phyloP scores from a whole-genome alignment of 805 yeast species.

The Candida corydali region DNA sequence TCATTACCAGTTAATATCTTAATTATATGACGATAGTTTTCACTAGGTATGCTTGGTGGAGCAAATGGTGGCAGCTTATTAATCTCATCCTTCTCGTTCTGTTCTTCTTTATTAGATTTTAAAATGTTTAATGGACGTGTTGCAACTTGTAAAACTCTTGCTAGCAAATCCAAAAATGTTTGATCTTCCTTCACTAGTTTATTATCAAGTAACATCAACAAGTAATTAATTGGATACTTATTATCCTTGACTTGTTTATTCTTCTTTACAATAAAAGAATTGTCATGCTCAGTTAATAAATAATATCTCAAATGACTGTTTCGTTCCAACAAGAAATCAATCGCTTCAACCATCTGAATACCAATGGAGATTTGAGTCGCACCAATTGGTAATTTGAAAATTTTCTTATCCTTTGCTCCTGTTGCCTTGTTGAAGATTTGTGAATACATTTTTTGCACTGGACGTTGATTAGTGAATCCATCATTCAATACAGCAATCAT shows the following conservation, averaged over 20 bases:
- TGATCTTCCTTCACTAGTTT: constrained; percentile 67
- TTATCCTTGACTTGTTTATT: constrained; percentile 30
- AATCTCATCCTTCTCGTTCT: background rate
- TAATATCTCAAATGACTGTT: constrained; percentile 67
- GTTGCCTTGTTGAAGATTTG: constrained; percentile 51
- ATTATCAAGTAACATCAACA: constrained; percentile 60
- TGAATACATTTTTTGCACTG: constrained; percentile 59
- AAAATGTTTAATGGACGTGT: constrained; percentile 67
- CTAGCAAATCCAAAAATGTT: constrained; percentile 69
- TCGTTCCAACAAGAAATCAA: constrained; percentile 65
- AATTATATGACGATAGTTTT: constrained; percentile 58
- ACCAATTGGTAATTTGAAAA: constrained; percentile 48
- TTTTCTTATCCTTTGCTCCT: constrained; percentile 14
- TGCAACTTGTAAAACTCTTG: constrained; percentile 70
- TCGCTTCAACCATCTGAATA: constrained; percentile 70
- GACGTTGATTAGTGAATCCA: constrained; percentile 57
- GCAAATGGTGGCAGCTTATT: constrained; percentile 17
- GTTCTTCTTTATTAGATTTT: constrained; percentile 30
- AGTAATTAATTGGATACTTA: constrained; percentile 69
- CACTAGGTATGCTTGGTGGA: constrained; percentile 62
- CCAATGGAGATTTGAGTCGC: constrained; percentile 70
- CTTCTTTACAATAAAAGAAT: constrained; percentile 32
- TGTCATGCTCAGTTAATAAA: constrained; percentile 72
- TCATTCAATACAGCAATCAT: constrained; percentile 70
- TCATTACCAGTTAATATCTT: constrained; percentile 73